These are phyloP conservation scores for Peniophora sp. DNA, from an alignment of 1,284 basidiomycete species.

Conservation along the genomic window DNA sequence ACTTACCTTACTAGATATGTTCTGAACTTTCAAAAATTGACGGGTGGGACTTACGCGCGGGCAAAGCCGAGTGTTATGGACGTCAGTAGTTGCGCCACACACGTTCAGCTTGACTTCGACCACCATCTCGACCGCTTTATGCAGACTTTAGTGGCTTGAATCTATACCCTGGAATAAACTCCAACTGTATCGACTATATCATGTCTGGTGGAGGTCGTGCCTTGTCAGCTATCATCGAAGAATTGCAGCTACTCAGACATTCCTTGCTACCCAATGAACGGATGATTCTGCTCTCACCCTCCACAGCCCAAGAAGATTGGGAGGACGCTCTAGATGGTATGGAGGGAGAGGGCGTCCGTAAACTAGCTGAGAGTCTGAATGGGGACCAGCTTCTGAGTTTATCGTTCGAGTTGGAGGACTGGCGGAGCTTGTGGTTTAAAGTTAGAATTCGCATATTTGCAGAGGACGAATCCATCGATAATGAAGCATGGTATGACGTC, in stretches of 20 bases:
- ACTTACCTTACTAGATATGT: not conserved
- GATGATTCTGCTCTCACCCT: slow-evolving; percentile 28
- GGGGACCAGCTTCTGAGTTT: not conserved
- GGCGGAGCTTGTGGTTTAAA: slow-evolving; percentile 30
- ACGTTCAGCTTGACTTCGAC: too few relatives aligned
- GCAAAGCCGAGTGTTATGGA: too few relatives aligned
- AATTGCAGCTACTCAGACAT: slow-evolving; percentile 44
- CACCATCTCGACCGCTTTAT: too few relatives aligned
- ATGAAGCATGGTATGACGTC: slow-evolving; percentile 11
- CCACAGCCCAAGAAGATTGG: slow-evolving; percentile 31
- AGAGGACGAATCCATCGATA: not conserved
- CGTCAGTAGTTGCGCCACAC: too few relatives aligned
- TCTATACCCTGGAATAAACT: too few relatives aligned
- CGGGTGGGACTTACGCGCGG: too few relatives aligned
- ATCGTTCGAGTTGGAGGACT: slow-evolving; percentile 1
- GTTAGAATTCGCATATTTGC: slow-evolving; percentile 21
- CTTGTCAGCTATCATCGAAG: slow-evolving; percentile 12
- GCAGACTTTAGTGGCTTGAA: too few relatives aligned
- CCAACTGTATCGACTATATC: too few relatives aligned
- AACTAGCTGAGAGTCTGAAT: too few relatives aligned
- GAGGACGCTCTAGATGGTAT: slow-evolving; percentile 20
- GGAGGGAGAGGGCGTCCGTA: too few relatives aligned
- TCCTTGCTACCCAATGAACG: slow-evolving; percentile 56
- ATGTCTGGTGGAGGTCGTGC: too few relatives aligned
- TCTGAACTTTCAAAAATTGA: not conserved